These are phyloP conservation scores for Penicillium cataractarum DNA, from an alignment of 495 filamentous ascomycete genomes.

Conservation along the genomic window DNA sequence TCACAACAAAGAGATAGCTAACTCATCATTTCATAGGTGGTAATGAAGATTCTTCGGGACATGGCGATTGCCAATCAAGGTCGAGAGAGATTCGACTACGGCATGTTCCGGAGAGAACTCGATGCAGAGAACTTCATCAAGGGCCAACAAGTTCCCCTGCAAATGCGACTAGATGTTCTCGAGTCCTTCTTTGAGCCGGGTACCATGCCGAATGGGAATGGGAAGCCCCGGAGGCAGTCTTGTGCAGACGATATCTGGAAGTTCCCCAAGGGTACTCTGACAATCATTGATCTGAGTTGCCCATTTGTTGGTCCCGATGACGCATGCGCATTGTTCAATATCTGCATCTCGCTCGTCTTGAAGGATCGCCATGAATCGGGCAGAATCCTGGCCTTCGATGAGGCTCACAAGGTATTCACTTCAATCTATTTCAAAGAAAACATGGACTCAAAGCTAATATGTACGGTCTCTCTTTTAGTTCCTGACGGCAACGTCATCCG, in stretches of 20 bases:
- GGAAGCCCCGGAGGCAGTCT: background rate
- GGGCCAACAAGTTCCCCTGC: constrained; percentile 28
- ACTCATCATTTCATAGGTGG: constrained; percentile 9
- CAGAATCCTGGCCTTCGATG: constrained; percentile 60
- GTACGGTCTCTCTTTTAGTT: constrained; percentile 39
- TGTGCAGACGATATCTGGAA: background rate
- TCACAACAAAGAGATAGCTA: background rate
- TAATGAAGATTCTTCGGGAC: constrained; percentile 56
- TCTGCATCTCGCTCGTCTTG: constrained; percentile 63
- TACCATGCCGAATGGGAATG: constrained; percentile 14
- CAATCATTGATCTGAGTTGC: constrained; percentile 74
- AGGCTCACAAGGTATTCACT: constrained; percentile 56
- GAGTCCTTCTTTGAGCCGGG: constrained; percentile 47
- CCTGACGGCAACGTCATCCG: constrained; percentile 40
- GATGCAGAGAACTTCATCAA: constrained; percentile 27
- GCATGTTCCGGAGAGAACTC: constrained; percentile 38
- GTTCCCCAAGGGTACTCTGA: constrained; percentile 37
- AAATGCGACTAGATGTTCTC: constrained; percentile 45
- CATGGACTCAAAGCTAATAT: background rate
- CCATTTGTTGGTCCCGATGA: constrained; percentile 66
- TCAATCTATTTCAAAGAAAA: constrained; percentile 6
- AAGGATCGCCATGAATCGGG: constrained; percentile 49
- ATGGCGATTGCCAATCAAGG: constrained; percentile 54
- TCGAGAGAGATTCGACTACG: constrained; percentile 55
- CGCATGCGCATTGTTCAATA: constrained; percentile 70